phyloP scores from a whole-genome alignment of 495 filamentous ascomycete species.

The Penicillium paradoxum region DNA sequence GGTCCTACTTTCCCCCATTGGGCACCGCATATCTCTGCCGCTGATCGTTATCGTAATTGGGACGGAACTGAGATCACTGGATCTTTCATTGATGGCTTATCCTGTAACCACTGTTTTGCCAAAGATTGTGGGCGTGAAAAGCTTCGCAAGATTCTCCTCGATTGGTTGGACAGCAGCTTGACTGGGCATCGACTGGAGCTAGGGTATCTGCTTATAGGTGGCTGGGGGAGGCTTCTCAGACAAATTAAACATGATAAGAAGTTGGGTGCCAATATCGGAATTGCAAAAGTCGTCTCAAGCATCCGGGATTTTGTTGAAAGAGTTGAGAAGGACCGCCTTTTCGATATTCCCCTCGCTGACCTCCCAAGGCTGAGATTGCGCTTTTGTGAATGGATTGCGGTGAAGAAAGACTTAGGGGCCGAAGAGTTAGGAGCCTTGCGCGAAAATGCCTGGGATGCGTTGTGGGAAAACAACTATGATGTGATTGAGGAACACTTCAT shows the following conservation, averaged over 20 bases:
- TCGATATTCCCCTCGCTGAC: background rate
- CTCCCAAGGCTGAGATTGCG: background rate
- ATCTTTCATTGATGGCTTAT: background rate
- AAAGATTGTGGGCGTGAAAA: background rate
- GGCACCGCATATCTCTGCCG: background rate
- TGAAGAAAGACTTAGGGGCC: background rate
- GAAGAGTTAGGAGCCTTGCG: background rate
- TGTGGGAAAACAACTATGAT: slow-evolving; percentile 1
- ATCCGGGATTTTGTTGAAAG: background rate
- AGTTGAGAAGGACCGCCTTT: background rate
- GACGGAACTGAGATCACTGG: background rate
- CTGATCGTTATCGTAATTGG: background rate
- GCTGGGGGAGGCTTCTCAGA: background rate
- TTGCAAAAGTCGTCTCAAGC: background rate
- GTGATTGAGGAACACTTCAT: background rate
- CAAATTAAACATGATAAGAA: background rate
- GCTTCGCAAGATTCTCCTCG: background rate
- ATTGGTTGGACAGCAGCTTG: background rate
- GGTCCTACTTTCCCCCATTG: background rate
- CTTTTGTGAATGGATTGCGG: background rate
- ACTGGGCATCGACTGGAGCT: background rate
- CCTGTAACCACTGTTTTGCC: background rate
- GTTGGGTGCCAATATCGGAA: no score
- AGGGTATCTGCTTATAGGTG: background rate
- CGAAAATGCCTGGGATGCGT: background rate